phyloP scores from a whole-genome alignment of 1,284 basidiomycete species.

The Pseudozyma pruni region DNA sequence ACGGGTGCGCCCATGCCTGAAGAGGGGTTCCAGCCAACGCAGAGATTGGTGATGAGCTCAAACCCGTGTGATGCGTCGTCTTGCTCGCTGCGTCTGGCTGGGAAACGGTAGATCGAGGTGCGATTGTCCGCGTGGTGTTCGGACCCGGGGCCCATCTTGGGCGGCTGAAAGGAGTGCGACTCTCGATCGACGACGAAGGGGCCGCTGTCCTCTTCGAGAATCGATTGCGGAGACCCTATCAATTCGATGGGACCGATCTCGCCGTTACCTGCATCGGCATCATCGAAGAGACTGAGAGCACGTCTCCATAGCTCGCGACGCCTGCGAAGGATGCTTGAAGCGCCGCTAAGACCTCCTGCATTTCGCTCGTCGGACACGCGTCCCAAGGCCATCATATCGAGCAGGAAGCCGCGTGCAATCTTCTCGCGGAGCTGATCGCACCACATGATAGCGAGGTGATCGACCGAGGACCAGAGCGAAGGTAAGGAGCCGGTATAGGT shows the following conservation, averaged over 20 bases:
- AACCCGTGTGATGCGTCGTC: slow-evolving; percentile 37
- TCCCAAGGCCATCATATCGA: slow-evolving; percentile 50
- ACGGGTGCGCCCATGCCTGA: slow-evolving; percentile 33
- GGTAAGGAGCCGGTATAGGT: slow-evolving; percentile 84
- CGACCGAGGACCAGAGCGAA: slow-evolving; percentile 91
- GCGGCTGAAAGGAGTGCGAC: slow-evolving; percentile 7
- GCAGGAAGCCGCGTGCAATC: slow-evolving; percentile 72
- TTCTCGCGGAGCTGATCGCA: slow-evolving; percentile 95
- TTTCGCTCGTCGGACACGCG: slow-evolving; percentile 31
- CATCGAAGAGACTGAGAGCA: slow-evolving; percentile 42
- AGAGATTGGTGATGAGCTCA: slow-evolving; percentile 60
- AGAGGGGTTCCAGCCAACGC: slow-evolving; percentile 46
- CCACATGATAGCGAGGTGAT: slow-evolving; percentile 97
- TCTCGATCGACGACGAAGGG: slow-evolving; percentile 26
- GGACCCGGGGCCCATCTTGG: slow-evolving; percentile 11
- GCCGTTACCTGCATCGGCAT: slow-evolving; percentile 34
- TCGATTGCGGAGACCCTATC: neutral
- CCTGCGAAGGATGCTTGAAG: slow-evolving; percentile 20
- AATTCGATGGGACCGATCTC: slow-evolving; percentile 26
- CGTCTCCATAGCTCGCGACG: slow-evolving; percentile 55
- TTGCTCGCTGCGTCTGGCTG: slow-evolving; percentile 18
- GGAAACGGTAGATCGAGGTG: slow-evolving; percentile 23
- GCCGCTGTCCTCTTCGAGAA: slow-evolving; percentile 25
- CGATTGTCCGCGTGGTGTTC: neutral
- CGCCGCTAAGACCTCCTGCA: slow-evolving; percentile 19